Conservation (phyloP, 2,329 filamentous ascomycete genomes). For the Fonsecaea erecta region DNA sequence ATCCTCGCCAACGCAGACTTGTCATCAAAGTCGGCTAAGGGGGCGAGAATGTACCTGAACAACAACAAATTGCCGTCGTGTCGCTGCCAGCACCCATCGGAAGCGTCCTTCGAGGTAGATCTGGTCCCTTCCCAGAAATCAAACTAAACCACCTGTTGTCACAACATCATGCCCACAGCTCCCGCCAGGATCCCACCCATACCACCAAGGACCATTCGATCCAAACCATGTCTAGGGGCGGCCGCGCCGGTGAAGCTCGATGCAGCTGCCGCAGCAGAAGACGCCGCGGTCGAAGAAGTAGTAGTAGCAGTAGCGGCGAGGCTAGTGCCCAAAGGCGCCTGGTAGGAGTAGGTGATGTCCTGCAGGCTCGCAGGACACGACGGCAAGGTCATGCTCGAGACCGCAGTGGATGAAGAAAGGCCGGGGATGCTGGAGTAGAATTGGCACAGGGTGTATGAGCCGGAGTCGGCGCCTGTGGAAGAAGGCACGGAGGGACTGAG, state of each 20-base stretch:
- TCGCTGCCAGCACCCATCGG: too few relatives aligned
- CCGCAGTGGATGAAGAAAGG: neutral
- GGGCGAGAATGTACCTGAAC: too few relatives aligned
- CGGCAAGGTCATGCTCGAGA: neutral
- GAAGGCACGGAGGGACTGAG: neutral
- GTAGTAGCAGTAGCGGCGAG: neutral
- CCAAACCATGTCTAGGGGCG: neutral
- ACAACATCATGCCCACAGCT: neutral
- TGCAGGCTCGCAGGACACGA: neutral
- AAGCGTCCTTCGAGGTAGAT: too few relatives aligned
- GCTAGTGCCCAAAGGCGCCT: neutral
- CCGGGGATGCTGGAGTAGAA: neutral
- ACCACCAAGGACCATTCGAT: neutral
- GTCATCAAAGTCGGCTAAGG: too few relatives aligned
- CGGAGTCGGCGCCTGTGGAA: neutral
- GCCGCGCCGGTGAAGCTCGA: neutral
- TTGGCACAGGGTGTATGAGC: neutral
- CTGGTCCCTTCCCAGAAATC: too few relatives aligned
- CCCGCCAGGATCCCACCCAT: neutral
- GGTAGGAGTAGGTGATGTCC: neutral
- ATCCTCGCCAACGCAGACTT: too few relatives aligned
- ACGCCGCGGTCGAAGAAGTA: neutral
- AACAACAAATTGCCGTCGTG: too few relatives aligned
- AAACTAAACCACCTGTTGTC: too few relatives aligned
- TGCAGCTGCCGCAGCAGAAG: neutral